Conservation (phyloP, 805 yeast genomes). For the Kodamaea hsintzibuensis region DNA sequence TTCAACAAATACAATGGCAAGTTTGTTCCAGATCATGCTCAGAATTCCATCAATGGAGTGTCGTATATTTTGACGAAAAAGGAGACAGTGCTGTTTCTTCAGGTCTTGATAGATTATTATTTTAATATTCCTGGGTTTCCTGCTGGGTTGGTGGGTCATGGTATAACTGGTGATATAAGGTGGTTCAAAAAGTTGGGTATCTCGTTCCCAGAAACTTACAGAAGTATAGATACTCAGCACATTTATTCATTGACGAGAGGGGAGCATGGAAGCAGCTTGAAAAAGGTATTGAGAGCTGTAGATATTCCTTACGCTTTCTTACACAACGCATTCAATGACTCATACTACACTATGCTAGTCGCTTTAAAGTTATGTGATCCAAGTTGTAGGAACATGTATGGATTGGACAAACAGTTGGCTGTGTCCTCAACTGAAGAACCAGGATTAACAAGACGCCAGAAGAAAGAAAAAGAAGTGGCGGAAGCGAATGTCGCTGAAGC, state of each 20-base stretch:
- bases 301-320: conserved; percentile 57
- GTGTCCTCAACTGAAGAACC: neutral
- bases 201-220: conserved; percentile 36
- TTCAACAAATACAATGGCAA: conserved; percentile 46
- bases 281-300: conserved; percentile 46
- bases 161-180: conserved; percentile 52
- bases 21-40: conserved; percentile 56
- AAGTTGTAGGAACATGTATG: neutral
- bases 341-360: conserved; percentile 59
- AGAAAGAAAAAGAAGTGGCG: neutral
- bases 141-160: conserved; percentile 60
- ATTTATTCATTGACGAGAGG: conserved; percentile 46
- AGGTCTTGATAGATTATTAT: conserved; percentile 45
- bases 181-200: conserved; percentile 53
- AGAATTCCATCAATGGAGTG: conserved; percentile 51
- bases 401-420: neutral
- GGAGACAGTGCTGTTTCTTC: conserved; percentile 41
- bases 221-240: conserved; percentile 48
- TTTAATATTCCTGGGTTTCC: conserved; percentile 22
- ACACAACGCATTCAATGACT: conserved; percentile 75
- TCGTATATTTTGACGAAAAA: conserved; percentile 41
- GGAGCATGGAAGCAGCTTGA: conserved; percentile 42
- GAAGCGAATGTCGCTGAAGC: conserved; percentile 2
- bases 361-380: conserved; percentile 51
- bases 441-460: neutral